phyloP scores from a whole-genome alignment of 2,329 filamentous ascomycete genomes.

The Zymoseptoria ardabiliae region DNA sequence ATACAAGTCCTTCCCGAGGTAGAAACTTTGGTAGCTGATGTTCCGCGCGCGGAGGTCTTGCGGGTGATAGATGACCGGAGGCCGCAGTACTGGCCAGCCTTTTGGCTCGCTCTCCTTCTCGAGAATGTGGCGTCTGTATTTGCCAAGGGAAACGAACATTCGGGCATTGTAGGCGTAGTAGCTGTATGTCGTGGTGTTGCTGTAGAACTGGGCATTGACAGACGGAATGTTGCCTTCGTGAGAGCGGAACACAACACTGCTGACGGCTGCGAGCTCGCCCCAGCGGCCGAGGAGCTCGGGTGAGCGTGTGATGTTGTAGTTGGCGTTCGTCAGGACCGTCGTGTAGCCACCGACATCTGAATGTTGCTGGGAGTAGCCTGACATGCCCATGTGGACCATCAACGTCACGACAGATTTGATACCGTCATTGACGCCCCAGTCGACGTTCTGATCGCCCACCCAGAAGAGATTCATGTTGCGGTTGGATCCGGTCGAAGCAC shows the following conservation, averaged over 20 bases:
- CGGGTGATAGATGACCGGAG: conserved; percentile 22
- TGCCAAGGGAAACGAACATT: conserved; percentile 29
- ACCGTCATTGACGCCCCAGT: conserved; percentile 31
- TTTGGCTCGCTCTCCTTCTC: conserved; percentile 21
- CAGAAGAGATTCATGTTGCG: conserved; percentile 34
- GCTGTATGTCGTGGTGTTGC: conserved; percentile 28
- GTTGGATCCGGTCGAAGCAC: conserved; percentile 28
- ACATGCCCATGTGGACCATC: conserved; percentile 32
- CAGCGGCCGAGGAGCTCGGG: conserved; percentile 33
- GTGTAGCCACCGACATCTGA: conserved; percentile 34
- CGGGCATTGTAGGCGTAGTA: conserved; percentile 33
- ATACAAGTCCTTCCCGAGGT: conserved; percentile 22
- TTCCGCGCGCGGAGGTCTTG: conserved; percentile 16
- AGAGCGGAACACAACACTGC: conserved; percentile 30
- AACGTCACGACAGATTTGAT: conserved; percentile 31
- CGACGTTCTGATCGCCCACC: conserved; percentile 33
- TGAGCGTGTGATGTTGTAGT: conserved; percentile 30
- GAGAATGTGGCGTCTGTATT: conserved; percentile 28
- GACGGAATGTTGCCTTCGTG: conserved; percentile 34
- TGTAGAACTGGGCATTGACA: conserved; percentile 34
- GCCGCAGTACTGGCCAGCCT: conserved; percentile 25
- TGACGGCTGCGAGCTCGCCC: conserved; percentile 32
- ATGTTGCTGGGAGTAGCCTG: conserved; percentile 31
- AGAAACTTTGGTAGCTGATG: conserved; percentile 26
- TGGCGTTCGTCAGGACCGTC: conserved; percentile 23